phyloP scores from a whole-genome alignment of 352 stramenopile species.

The Phytophthora crassamura region DNA sequence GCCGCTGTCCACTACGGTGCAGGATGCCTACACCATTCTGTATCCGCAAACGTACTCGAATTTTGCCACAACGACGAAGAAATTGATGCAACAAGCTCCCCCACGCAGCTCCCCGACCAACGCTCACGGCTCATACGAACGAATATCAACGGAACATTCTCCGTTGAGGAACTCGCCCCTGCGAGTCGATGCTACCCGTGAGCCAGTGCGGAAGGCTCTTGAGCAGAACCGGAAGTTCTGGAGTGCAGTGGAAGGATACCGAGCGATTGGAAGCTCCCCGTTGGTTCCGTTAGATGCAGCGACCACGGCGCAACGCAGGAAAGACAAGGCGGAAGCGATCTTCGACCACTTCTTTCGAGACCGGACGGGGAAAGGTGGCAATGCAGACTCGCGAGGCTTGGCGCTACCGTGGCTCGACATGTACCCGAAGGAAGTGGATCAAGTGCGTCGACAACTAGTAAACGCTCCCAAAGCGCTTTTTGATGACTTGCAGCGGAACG shows the following conservation, averaged over 20 bases:
- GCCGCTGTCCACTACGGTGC: constrained; percentile 47
- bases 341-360: constrained; percentile 54
- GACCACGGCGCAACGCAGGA: constrained; percentile 38
- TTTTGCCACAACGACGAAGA: background rate
- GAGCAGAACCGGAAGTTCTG: constrained; percentile 62
- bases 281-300: constrained; percentile 50
- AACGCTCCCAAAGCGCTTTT: constrained; percentile 50
- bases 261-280: constrained; percentile 43
- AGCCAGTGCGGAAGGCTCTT: constrained; percentile 27
- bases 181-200: constrained; percentile 15
- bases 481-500: constrained; percentile 57
- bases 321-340: constrained; percentile 53
- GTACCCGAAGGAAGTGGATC: constrained; percentile 52
- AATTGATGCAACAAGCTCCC: background rate
- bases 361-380: background rate
- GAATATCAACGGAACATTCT: no score
- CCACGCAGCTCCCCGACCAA: background rate
- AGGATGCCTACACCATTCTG: constrained; percentile 67
- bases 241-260: constrained; percentile 70
- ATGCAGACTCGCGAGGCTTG: constrained; percentile 4
- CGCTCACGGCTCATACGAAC: background rate
- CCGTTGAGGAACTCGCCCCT: constrained; percentile 3
- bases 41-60: constrained; percentile 56
- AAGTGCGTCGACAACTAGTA: constrained; percentile 38
- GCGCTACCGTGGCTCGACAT: constrained; percentile 56